Base-by-base conservation (phyloP, 306 rosid genomes). In the Begonia masoniana region DNA sequence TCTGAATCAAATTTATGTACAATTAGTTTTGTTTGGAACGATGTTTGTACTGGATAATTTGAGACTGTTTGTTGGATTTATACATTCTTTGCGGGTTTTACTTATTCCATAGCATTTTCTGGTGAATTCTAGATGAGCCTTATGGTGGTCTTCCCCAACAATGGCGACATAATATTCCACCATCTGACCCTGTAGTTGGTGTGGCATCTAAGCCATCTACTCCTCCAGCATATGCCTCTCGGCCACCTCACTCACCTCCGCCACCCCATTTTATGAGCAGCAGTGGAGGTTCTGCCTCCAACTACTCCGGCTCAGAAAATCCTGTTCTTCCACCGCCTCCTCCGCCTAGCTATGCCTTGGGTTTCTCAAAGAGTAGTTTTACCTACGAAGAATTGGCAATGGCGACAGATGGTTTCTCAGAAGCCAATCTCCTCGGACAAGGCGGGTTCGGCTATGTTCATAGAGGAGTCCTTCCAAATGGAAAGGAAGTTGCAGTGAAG, bases 361-460 rank as follows among this genome's bases (percentile, higher is more conserved):
- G 97, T 10, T 78, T 83, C 68, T 69, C 94, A 5, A 85, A 85
- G 68, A 85, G 92, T 71, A 65, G 78, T 0, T 91, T 91, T 48
- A 49, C 91, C 0, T 91, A 91, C 2, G 96, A 91, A 56, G 96
- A 91, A 54, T 71, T 91, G 66, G 85, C 87, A 5, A 75, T 83
- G 47, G 97, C 97, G 42, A 85, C 97, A 0, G 92, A 91, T 63
- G 97, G 97, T 16, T 91, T 91, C 82, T 83, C 96, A 0, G 88
- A 91, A 64, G 88, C 96, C 21, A 91, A 85, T 70, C 88, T 91
- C 59, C 94, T 91, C 3, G 97, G 97, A 49, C 87, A 79, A 66
- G 97, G 97, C 54, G 97, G 97, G 52, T 91, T 91, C 54, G 97
- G 97, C 47, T 85, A 78, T 50, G 97, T 91, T 24, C 97, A 91